These are phyloP conservation scores for Pestalotiopsis fici DNA, from an alignment of 2,329 filamentous ascomycete genomes.

Conservation along the genomic window DNA sequence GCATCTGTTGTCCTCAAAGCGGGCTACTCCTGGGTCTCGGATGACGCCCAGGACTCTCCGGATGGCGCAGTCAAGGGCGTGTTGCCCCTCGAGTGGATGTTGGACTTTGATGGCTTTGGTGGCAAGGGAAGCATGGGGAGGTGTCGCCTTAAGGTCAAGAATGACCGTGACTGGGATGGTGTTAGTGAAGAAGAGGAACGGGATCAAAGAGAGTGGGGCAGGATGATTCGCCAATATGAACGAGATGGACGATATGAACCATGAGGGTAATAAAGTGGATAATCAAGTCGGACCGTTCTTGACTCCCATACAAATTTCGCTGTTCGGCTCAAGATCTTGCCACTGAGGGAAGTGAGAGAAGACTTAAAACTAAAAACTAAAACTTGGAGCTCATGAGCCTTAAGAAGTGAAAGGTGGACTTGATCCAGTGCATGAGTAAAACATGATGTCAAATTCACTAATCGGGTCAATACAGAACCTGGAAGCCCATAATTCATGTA, in stretches of 20 bases:
- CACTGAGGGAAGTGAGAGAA: too few relatives aligned
- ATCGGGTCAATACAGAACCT: too few relatives aligned
- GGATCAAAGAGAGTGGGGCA: slow-evolving; percentile 9
- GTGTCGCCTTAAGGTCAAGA: slow-evolving; percentile 39
- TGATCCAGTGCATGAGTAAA: too few relatives aligned
- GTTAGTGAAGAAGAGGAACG: neutral
- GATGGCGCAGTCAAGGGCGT: slow-evolving; percentile 30
- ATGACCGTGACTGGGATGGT: slow-evolving; percentile 16
- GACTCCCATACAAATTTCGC: neutral
- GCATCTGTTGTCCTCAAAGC: slow-evolving; percentile 40
- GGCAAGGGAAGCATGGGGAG: slow-evolving; percentile 33
- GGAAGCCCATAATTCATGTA: too few relatives aligned
- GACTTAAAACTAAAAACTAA: too few relatives aligned
- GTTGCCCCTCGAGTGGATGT: slow-evolving; percentile 39
- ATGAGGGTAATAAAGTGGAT: neutral
- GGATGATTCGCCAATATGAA: slow-evolving; percentile 15
- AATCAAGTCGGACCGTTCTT: too few relatives aligned
- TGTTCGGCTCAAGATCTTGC: neutral
- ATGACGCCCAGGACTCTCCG: slow-evolving; percentile 31
- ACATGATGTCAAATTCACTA: too few relatives aligned
- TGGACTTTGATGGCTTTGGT: slow-evolving; percentile 40
- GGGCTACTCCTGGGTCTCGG: slow-evolving; percentile 42
- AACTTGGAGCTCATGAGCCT: too few relatives aligned
- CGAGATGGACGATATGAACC: slow-evolving; percentile 13
- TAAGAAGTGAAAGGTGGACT: too few relatives aligned